A percentile compares a stretch with the other conserved stretches of the same genome.
phyloP scores from a whole-genome alignment of 805 yeast species.

The Wickerhamiella cacticola region DNA sequence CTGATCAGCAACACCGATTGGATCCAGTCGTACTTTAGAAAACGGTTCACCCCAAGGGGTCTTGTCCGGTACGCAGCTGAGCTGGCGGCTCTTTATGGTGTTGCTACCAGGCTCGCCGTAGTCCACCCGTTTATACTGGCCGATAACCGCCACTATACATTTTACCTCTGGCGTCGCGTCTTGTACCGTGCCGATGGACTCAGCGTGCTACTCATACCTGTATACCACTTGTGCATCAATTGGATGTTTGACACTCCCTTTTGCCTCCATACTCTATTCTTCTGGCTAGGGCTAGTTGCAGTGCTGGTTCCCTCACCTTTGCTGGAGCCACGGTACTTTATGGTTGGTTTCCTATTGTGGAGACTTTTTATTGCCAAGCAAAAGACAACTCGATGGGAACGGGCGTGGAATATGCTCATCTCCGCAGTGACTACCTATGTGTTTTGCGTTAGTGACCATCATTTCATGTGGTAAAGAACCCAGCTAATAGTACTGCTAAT shows the following conservation, averaged over 20 bases:
- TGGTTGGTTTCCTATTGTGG: slow-evolving; percentile 68
- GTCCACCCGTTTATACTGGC: slow-evolving; percentile 86
- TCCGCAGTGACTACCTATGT: slow-evolving; percentile 42
- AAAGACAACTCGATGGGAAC: slow-evolving; percentile 38
- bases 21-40: slow-evolving; percentile 11
- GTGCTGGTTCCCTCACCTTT: slow-evolving; percentile 82
- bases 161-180: slow-evolving; percentile 65
- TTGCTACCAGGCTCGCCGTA: slow-evolving; percentile 35
- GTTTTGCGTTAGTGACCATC: slow-evolving; percentile 49
- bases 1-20: slow-evolving; percentile 41
- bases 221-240: slow-evolving; percentile 49
- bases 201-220: slow-evolving; percentile 44
- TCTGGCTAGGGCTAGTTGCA: slow-evolving; percentile 39
- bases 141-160: slow-evolving; percentile 88
- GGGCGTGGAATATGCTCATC: slow-evolving; percentile 47
- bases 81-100: slow-evolving; percentile 15
- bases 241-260: slow-evolving; percentile 27
- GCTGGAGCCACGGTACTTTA: slow-evolving; percentile 87
- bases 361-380: slow-evolving; percentile 39
- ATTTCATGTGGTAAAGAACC: slow-evolving; percentile 73
- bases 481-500: too few species aligned
- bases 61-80: slow-evolving; percentile 12
- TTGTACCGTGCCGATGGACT: slow-evolving; percentile 33
- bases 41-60: background rate
- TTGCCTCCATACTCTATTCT: slow-evolving; percentile 30